Base-by-base conservation (phyloP, 768 basidiomycete genomes). In the Rhodosporidiobolus sp. region DNA sequence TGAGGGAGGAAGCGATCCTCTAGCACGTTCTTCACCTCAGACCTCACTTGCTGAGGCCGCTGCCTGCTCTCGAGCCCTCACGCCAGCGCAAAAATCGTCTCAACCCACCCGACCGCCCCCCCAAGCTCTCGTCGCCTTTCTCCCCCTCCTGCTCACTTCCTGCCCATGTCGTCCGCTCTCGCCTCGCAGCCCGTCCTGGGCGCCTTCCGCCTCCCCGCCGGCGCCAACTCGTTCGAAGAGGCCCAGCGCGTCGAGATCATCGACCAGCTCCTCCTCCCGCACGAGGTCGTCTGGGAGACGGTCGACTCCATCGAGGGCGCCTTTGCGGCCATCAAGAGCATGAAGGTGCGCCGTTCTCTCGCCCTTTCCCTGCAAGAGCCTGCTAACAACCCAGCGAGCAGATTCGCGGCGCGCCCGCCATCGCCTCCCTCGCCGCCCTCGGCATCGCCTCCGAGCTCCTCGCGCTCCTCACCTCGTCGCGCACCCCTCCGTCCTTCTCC, bases 361-460 rank as follows among this genome's bases (percentile, higher is more conserved):
- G 12, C 32, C 22, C 65, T 26, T 32, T 35, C n/a, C 14, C 17
- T 19, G 50, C 46, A 26, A 38, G 8, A 6, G 17, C 57, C 20
- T 35, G 24, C 65, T 34, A 7, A 14, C 19, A n/a, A 49, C n/a
- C 9, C 49, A 52, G 20, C 52, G 48, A 20, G 20, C 12, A 88
- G 87, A 90, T 90, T 75, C 88, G 95, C 59, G 94, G 94, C 10
- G 95, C 94, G 9, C 94, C 94, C 2, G 95, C 94, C 26, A 97
- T 98, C 56, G 94, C 90, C 1, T 92, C 93, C 1, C 87, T 97
- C 20, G 94, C 94, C 11, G 87, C 76, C 1, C 87, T 95, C 22
- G 86, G 90, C 0, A 83, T 95, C 65, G 86, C 90, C 0, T 84
- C 86, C 22, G 82, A 88, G 74, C 85, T 94, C 56, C 84, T 86